Evolutionary conservation across 2,329 filamentous ascomycete species (phyloP), one percentile per base, ranked within the genome.

Genomic region (Acephala macrosclerotiorum): DNA sequence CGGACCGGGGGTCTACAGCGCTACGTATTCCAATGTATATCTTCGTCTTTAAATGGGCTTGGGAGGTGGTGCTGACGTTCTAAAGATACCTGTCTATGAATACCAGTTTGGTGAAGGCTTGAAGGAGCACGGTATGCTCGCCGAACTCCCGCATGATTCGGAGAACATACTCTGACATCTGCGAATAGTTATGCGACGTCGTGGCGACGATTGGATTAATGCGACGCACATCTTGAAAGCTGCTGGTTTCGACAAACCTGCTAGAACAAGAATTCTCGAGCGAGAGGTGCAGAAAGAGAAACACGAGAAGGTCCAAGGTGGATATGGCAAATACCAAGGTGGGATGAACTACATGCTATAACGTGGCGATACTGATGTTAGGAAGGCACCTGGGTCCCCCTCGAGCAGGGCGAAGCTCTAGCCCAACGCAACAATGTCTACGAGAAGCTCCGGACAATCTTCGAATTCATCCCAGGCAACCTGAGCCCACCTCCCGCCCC

Each of bases 201-300:
- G 95, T 66, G 87, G 89, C 61, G 96, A 99, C 79, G 89, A 98
- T 80, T 99, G 95, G 94, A 96, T 99, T 81, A 99, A 99, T 83
- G 96, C 96, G n/a, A 99, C 96, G 61, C 96, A 99, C 77, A 98
- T 99, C 66, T 83, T 99, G 58, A 99, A 99, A 77, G 93, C 96
- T 47, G 96, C 96, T 68, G 95, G 95, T 63, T 97, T 97, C 76
- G 96, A 99, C 80, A 99, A 99, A 80, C 96, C 96, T 2, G 93
- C 95, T 14, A 87, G 96, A 77, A 99, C 96, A 47, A 88, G 96
- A 69, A 98, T 99, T 64, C 86, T 99, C 5, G 96, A 99, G 81
- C 88, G 96, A 71, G 96, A 99, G 76, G 95, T 99, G 8, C 96
- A 99, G 76, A 97, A 97, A 79, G 95, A 96, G 51, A 86, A 91